Conservation (phyloP, 805 yeast species). For the Yamadazyma sp. region DNA sequence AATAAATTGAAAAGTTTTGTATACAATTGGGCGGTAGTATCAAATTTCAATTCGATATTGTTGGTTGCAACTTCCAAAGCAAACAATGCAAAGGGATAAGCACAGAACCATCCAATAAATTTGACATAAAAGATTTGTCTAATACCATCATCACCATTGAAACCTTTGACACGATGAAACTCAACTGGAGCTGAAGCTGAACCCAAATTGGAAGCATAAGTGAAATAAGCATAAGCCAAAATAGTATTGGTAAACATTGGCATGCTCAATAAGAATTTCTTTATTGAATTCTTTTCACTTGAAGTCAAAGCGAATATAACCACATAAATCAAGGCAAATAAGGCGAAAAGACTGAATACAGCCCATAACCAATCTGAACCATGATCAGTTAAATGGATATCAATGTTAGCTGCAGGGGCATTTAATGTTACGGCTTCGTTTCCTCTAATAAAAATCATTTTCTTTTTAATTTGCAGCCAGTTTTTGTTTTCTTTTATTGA, state of each 20-base stretch:
- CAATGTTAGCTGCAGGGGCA: constrained; percentile 36
- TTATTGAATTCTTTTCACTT: constrained; percentile 22
- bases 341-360: constrained; percentile 46
- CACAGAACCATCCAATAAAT: constrained; percentile 56
- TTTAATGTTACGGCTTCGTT: constrained; percentile 44
- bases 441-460: constrained; percentile 12
- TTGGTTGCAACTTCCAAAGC: constrained; percentile 29
- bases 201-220: constrained; percentile 59
- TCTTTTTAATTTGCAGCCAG: constrained; percentile 8
- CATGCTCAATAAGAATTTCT: constrained; percentile 33
- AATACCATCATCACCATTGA: constrained; percentile 19
- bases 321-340: constrained; percentile 30
- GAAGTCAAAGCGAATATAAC: constrained; percentile 22
- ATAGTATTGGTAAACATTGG: constrained; percentile 43
- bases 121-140: constrained; percentile 58
- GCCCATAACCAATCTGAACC: constrained; percentile 74
- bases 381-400: constrained; percentile 50
- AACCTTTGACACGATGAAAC: constrained; percentile 45
- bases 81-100: constrained; percentile 44
- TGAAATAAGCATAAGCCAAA: constrained; percentile 49
- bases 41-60: constrained; percentile 29
- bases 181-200: constrained; percentile 46
- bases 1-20: constrained; percentile 27
- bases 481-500: constrained; percentile 5
- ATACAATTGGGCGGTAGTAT: constrained; percentile 25